Evolutionary conservation across 2,329 filamentous ascomycete species (phyloP), one percentile per base, ranked within the genome.

Genomic region (Albifimbria verrucaria): DNA sequence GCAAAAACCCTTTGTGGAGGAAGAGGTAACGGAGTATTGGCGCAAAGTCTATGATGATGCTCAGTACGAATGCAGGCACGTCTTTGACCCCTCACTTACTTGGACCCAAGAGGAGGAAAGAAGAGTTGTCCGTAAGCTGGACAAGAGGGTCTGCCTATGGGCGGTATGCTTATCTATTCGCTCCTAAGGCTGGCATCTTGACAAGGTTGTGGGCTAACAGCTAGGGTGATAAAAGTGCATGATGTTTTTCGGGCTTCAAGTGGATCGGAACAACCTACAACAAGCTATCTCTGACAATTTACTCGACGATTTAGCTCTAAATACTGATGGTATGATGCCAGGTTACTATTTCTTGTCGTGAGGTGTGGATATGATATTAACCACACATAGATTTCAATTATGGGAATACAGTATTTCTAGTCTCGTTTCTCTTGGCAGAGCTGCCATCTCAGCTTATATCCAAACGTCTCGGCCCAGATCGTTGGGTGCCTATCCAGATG

Each of bases 371-470:
- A 4, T n/a, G 18, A 6, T 4, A 12, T n/a, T 39, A n/a, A 39
- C 32, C 9, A 12, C 4, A 6, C 1, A 71, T 72, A 44, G 63
- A 77, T 52, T 80, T 77, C 62, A 84, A 83, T 60, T 65, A 76
- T 17, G 81, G 81, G 23, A 73, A 83, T 60, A 80, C 77, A 0
- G 73, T 85, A 46, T 84, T 82, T 57, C 71, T 75, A 1, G 62
- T 82, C 4, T 73, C 74, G 0, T 85, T 85, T 57, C 65, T 85
- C 2, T 66, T 75, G 4, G 81, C 83, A 0, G 83, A 87, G 59
- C 67, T 87, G 2, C 83, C 83, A 0, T 86, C 82, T 0, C 82
- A 86, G 59, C 72, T 87, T 9, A 61, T 86, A 15, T 78, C 75
- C 43, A 87, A 87, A 64, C 78, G 77, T 60, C 57, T 72, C 2